A percentile compares a stretch with the other conserved stretches of the same genome.
phyloP scores from a whole-genome alignment of 331 rosid species.

The Erythrophleum ivorense region DNA sequence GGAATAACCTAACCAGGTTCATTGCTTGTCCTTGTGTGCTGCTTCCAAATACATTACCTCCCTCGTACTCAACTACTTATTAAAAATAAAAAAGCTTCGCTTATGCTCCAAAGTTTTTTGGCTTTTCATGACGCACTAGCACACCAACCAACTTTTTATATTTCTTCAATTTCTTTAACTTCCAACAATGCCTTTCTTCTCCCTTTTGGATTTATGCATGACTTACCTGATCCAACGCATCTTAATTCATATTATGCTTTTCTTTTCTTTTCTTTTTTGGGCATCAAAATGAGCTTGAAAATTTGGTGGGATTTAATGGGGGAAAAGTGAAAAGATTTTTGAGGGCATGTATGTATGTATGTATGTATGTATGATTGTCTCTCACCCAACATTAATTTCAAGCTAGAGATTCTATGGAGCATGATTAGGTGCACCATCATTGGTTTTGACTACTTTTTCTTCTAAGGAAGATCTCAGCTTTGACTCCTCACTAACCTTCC shows the following conservation, averaged over 20 bases:
- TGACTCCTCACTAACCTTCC: slow-evolving; percentile 48
- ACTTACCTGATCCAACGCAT: slow-evolving; percentile 61
- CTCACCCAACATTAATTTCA: slow-evolving; percentile 46
- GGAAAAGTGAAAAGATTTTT: not conserved
- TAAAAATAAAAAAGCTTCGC: slow-evolving; percentile 2
- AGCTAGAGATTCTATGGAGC: slow-evolving; percentile 60
- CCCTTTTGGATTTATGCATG: slow-evolving; percentile 63
- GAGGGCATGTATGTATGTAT: slow-evolving; percentile 34
- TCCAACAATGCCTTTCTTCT: slow-evolving; percentile 43
- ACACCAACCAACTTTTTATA: slow-evolving; percentile 44
- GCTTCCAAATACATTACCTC: slow-evolving; percentile 26
- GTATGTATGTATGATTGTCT: slow-evolving; percentile 48
- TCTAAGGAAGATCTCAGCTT: slow-evolving; percentile 56
- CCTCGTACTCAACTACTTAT: slow-evolving; percentile 3
- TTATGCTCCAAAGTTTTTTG: slow-evolving; percentile 48
- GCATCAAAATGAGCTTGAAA: not conserved
- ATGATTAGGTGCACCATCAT: slow-evolving; percentile 73
- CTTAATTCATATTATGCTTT: not conserved
- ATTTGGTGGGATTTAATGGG: too few species aligned
- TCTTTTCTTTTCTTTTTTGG: not conserved
- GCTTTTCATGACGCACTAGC: slow-evolving; percentile 60
- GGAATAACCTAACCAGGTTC: slow-evolving; percentile 16
- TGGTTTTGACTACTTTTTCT: slow-evolving; percentile 82
- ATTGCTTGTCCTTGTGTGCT: slow-evolving; percentile 29
- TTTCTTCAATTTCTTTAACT: slow-evolving; percentile 22